These are phyloP conservation scores for Plasmodium gaboni DNA, from an alignment of 169 alveolate species.

Conservation along the genomic window DNA sequence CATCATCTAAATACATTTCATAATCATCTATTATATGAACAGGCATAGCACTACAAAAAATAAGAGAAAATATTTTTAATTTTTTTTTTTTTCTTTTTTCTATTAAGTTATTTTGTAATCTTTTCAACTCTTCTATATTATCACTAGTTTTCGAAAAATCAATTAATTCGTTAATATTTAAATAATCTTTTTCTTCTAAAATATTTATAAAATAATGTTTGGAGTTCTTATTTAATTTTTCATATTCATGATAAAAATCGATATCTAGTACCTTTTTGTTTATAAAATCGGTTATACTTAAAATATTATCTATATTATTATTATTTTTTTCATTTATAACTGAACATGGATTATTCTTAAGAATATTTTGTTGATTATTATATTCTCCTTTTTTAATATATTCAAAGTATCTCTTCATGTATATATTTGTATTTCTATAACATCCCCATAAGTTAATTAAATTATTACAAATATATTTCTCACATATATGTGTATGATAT, in stretches of 20 bases:
- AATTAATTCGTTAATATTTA: conserved; percentile 33
- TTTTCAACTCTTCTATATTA: conserved; percentile 10
- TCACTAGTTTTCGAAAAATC: conserved; percentile 24
- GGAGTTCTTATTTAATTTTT: conserved; percentile 4
- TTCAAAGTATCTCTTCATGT: conserved; percentile 59
- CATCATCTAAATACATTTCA: conserved; percentile 20
- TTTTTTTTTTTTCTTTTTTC: conserved; percentile 22
- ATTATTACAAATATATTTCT: conserved; percentile 34
- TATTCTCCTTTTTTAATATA: background rate
- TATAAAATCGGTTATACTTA: conserved; percentile 49
- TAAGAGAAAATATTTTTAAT: conserved; percentile 13
- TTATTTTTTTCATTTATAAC: background rate
- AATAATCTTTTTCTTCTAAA: conserved; percentile 38
- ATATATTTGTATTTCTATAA: conserved; percentile 22
- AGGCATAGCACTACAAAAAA: conserved; percentile 57
- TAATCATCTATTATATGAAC: conserved; percentile 22
- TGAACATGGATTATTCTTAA: background rate
- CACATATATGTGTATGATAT: conserved; percentile 26
- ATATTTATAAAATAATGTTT: conserved; percentile 20
- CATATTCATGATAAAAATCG: conserved; percentile 55
- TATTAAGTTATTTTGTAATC: background rate
- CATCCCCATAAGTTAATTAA: conserved; percentile 53
- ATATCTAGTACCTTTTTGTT: conserved; percentile 39
- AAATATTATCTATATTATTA: background rate
- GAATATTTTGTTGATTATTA: too few relatives aligned